phyloP scores from a whole-genome alignment of 1,139 yeast genomes.

The Candida glucosophila region DNA sequence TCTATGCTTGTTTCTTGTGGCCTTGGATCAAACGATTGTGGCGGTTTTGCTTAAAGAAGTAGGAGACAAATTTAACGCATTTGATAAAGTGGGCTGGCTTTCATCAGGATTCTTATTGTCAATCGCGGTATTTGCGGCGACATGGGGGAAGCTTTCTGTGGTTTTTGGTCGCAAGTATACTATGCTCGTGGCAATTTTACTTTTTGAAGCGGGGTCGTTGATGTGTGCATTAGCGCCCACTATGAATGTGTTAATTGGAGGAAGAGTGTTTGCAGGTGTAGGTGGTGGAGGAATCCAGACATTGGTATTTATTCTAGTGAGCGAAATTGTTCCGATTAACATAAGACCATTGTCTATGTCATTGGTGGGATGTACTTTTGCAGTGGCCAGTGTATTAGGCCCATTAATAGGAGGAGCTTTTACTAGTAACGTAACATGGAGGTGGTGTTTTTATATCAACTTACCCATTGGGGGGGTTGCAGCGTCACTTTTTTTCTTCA shows the following conservation, averaged over 20 bases:
- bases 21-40: slow-evolving; percentile 35
- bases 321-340: slow-evolving; percentile 33
- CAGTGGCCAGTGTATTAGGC: slow-evolving; percentile 44
- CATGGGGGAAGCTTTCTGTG: slow-evolving; percentile 35
- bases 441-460: slow-evolving; percentile 20
- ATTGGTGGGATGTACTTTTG: slow-evolving; percentile 29
- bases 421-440: slow-evolving; percentile 38
- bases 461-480: slow-evolving; percentile 33
- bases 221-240: slow-evolving; percentile 33
- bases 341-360: slow-evolving; percentile 28
- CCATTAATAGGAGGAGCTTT: slow-evolving; percentile 51
- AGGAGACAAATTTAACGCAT: slow-evolving; percentile 26
- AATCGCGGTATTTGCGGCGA: slow-evolving; percentile 26
- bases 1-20: slow-evolving; percentile 26
- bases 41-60: slow-evolving; percentile 27
- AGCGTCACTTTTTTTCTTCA: slow-evolving; percentile 13
- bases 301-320: slow-evolving; percentile 33
- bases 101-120: slow-evolving; percentile 20
- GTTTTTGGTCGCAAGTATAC: slow-evolving; percentile 38
- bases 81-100: slow-evolving; percentile 20
- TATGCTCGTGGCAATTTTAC: slow-evolving; percentile 22
- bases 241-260: slow-evolving; percentile 29
- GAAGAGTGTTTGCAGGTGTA: slow-evolving; percentile 35
- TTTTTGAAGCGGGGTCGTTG: slow-evolving; percentile 32
- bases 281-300: slow-evolving; percentile 40